Evolutionary conservation across 257 asterid species (phyloP).

Genomic region (Linderniella brevidens): DNA sequence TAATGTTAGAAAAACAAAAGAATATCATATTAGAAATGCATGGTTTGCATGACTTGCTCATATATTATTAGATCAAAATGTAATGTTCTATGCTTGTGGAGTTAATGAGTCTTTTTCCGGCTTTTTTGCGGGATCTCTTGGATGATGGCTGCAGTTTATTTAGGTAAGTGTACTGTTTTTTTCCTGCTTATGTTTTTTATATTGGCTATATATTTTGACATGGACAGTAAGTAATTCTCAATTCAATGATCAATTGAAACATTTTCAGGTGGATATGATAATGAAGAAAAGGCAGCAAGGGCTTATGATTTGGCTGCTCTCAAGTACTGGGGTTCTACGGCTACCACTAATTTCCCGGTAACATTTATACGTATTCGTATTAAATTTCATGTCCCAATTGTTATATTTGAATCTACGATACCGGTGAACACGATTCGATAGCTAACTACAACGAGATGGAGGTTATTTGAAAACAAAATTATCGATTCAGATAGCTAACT

Average conservation of each 20-base stretch:
- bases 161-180: constrained; percentile 33
- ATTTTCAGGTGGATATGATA: constrained; percentile 74
- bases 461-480: background rate
- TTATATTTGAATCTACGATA: background rate
- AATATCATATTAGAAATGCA: too few species aligned
- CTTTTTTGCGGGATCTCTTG: constrained; percentile 22
- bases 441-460: constrained; percentile 29
- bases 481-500: constrained; percentile 37
- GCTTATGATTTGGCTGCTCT: constrained; percentile 88
- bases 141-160: constrained; percentile 43
- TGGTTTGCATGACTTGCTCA: too few species aligned
- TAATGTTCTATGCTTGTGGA: constrained; percentile 8
- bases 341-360: constrained; percentile 86
- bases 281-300: constrained; percentile 88
- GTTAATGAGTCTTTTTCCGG: background rate
- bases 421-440: constrained; percentile 15
- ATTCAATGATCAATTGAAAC: constrained; percentile 6
- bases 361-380: background rate
- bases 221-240: background rate
- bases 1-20: too few species aligned
- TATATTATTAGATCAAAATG: too few species aligned
- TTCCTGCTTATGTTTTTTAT: background rate
- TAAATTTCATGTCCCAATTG: background rate
- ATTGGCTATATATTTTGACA: background rate
- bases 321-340: constrained; percentile 88